phyloP scores from a whole-genome alignment of 1,284 basidiomycete species.

The Ustilago trichophora region DNA sequence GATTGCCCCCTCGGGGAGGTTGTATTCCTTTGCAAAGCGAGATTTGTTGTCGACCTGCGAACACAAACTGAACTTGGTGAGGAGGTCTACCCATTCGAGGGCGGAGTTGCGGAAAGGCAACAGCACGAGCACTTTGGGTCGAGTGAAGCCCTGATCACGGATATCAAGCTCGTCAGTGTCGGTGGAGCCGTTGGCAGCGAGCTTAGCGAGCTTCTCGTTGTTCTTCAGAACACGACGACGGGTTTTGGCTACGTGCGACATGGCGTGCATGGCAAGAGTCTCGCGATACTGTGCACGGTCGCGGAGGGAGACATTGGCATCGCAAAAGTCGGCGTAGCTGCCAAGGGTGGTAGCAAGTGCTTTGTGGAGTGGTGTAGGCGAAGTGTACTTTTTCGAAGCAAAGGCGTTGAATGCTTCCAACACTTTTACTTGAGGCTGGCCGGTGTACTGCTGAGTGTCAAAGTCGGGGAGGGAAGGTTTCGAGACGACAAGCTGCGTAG shows the following conservation, averaged over 20 bases:
- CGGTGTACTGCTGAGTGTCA: conserved; percentile 17
- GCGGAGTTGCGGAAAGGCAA: conserved; percentile 91
- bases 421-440: conserved; percentile 51
- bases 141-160: conserved; percentile 94
- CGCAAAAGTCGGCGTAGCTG: conserved; percentile 54
- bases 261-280: conserved; percentile 52
- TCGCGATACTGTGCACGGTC: conserved; percentile 41
- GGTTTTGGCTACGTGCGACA: conserved; percentile 73
- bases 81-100: conserved; percentile 73
- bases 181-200: conserved; percentile 67
- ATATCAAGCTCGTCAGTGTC: conserved; percentile 46
- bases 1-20: conserved; percentile 77
- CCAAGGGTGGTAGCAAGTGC: conserved; percentile 44
- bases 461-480: conserved; percentile 17
- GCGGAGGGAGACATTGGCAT: conserved; percentile 40
- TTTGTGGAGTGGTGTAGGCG: conserved; percentile 27
- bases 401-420: conserved; percentile 45
- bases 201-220: conserved; percentile 79
- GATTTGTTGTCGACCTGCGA: conserved; percentile 72
- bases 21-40: conserved; percentile 84
- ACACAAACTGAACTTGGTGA: conserved; percentile 51
- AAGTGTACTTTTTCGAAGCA: conserved; percentile 16
- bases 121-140: conserved; percentile 90
- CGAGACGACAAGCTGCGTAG: conserved; percentile 30
- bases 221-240: conserved; percentile 91